Conservation (phyloP, 176 grass and related monocot species). For the Metroxylon sagu region DNA sequence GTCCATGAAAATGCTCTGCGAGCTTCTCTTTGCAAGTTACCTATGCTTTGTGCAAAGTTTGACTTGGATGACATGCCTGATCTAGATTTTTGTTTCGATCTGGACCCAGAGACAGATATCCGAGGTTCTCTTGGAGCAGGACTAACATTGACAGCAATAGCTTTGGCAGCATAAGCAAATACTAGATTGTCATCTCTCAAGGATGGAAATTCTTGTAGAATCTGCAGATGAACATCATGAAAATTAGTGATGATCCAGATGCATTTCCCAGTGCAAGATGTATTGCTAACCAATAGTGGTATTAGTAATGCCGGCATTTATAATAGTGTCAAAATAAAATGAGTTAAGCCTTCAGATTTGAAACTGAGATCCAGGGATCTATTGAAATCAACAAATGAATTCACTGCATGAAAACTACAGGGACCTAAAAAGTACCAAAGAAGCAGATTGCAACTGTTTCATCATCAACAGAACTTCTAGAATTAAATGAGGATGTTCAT, state of each 20-base stretch:
- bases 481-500: conserved; percentile 94
- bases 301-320: too few species aligned
- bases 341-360: too few species aligned
- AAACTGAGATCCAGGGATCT: too few species aligned
- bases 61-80: conserved; percentile 42
- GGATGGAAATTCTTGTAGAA: conserved; percentile 89
- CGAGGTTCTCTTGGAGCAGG: conserved; percentile 60
- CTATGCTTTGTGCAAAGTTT: conserved; percentile 80
- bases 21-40: conserved; percentile 82
- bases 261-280: too few species aligned
- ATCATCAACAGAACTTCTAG: conserved; percentile 98
- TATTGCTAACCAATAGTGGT: too few species aligned
- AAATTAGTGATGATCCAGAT: too few species aligned
- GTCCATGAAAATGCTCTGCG: conserved; percentile 89
- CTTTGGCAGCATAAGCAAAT: conserved; percentile 71
- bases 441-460: conserved; percentile 93
- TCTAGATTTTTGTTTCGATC: conserved; percentile 66
- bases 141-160: conserved; percentile 60
- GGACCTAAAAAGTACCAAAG: conserved; percentile 51
- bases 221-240: conserved; percentile 40
- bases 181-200: conserved; percentile 88
- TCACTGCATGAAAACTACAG: conserved; percentile 13
- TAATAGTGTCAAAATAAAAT: too few species aligned
- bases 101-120: conserved; percentile 38
- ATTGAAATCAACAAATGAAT: not conserved